Conservation (phyloP, 345 rosid species). For the Trapa incisa region DNA sequence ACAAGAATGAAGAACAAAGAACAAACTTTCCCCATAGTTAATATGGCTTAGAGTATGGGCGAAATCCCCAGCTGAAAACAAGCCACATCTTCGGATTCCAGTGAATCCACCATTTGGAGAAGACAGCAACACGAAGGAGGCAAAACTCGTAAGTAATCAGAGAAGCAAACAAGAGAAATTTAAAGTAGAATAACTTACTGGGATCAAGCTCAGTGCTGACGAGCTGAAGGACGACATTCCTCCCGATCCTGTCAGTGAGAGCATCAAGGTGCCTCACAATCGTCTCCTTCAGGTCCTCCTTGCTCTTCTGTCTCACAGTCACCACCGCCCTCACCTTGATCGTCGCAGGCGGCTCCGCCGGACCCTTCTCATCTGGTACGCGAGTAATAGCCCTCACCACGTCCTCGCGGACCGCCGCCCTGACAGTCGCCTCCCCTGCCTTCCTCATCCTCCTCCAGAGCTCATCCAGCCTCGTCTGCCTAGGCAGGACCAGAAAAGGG, state of each 20-base stretch:
- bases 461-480: slow-evolving; percentile 12
- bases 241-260: slow-evolving; percentile 61
- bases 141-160: not conserved
- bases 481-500: slow-evolving; percentile 2
- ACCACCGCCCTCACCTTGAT: slow-evolving; percentile 69
- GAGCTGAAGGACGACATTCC: slow-evolving; percentile 77
- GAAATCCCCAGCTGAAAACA: not conserved
- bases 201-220: slow-evolving; percentile 74
- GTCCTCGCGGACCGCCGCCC: slow-evolving; percentile 66
- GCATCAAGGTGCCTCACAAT: slow-evolving; percentile 67
- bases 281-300: slow-evolving; percentile 67
- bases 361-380: slow-evolving; percentile 25
- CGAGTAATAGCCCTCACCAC: slow-evolving; percentile 31
- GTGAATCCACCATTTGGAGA: too few relatives aligned
- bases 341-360: slow-evolving; percentile 24
- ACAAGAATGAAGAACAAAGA: not conserved
- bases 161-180: not conserved
- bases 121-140: too few relatives aligned
- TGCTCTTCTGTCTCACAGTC: slow-evolving; percentile 69
- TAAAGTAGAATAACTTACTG: slow-evolving; percentile 34
- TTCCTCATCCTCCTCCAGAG: not conserved
- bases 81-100: too few relatives aligned
- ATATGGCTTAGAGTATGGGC: not conserved
- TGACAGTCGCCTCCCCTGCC: slow-evolving; percentile 3
- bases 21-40: not conserved